These are phyloP conservation scores for Aspergillus novofumigatus DNA, from an alignment of 2,329 filamentous ascomycete species.

Conservation along the genomic window DNA sequence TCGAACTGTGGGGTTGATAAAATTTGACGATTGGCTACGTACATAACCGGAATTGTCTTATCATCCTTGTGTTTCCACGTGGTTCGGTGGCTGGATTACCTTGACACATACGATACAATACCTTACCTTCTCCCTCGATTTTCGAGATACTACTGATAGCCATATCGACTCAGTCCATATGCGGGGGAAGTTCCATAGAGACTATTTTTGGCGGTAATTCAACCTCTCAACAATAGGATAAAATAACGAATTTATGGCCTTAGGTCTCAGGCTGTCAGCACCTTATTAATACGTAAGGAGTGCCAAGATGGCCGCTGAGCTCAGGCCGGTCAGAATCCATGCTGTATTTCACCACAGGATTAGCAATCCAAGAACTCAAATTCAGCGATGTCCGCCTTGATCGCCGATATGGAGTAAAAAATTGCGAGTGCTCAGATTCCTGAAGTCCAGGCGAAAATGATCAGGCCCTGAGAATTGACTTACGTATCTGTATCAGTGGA, in stretches of 20 bases:
- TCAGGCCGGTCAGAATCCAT: not conserved
- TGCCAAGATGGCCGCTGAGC: not conserved
- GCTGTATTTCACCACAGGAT: not conserved
- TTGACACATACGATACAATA: conserved; percentile 2
- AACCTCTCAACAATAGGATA: not conserved
- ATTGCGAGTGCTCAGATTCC: not conserved
- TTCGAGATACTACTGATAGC: not conserved
- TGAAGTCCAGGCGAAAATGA: not conserved
- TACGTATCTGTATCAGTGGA: not conserved
- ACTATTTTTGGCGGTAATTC: not conserved
- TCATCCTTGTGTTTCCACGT: conserved; percentile 19
- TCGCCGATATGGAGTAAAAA: not conserved
- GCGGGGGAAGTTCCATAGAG: not conserved
- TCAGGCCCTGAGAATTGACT: not conserved
- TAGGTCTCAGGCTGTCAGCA: not conserved
- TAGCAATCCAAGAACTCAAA: not conserved
- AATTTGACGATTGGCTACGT: conserved; percentile 14
- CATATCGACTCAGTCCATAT: not conserved
- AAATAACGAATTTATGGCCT: too few species aligned
- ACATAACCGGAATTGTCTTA: conserved; percentile 1
- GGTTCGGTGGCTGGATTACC: conserved; percentile 10
- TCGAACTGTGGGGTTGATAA: conserved; percentile 7
- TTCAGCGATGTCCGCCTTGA: not conserved
- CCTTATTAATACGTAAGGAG: not conserved
- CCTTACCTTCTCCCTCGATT: not conserved